Base-by-base conservation (phyloP, 208 protist species). In the Leptomonas pyrrhocoris region DNA sequence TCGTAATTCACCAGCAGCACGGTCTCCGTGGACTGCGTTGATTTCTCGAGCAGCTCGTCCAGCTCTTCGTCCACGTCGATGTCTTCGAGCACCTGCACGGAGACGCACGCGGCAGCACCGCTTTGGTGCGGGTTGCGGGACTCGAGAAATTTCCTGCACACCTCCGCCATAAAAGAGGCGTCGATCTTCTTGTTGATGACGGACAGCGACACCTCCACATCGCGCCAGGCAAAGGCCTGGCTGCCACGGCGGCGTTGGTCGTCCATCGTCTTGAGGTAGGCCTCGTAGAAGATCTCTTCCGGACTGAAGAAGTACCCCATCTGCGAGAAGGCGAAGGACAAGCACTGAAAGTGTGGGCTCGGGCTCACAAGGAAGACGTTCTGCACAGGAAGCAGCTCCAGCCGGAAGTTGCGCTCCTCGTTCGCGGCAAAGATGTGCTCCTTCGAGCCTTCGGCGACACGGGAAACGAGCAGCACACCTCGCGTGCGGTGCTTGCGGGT, bases 231-330 rank as follows among this genome's bases (percentile, higher is more conserved):
- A 61, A 88, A 93, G 55, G 90, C 90, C 70, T 95, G 90, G 49
- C 85, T 93, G 51, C 88, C 88, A 40, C 90, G 90, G 21, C 85
- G 83, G 57, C 88, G 85, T 61, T 95, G 87, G 66, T 90, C 88
- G 62, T 85, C 79, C 84, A 94, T 87, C 13, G 90, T 95, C 78
- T 93, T 93, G 57, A 95, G 83, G 74, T 93, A 95, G 2, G 90
- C 87, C 80, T 95, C 90, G 77, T 95, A 95, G 75, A 95, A 95
- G 65, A 95, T 92, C 70, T 95, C 85, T 76, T 95, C 87, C 2
- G 90, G 90, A 57, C 86, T 94, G 80, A 91, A 95, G 72, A 90
- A 95, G 79, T 83, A 76, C 8, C 86, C 88, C 36, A 95, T 80
- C 77, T 92, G 85, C 2, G 86, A 79, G 61, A 95, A 95, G 42